Evolutionary conservation across 495 filamentous ascomycete genomes (phyloP).

Genomic region (Hyaloscypha bicolor): DNA sequence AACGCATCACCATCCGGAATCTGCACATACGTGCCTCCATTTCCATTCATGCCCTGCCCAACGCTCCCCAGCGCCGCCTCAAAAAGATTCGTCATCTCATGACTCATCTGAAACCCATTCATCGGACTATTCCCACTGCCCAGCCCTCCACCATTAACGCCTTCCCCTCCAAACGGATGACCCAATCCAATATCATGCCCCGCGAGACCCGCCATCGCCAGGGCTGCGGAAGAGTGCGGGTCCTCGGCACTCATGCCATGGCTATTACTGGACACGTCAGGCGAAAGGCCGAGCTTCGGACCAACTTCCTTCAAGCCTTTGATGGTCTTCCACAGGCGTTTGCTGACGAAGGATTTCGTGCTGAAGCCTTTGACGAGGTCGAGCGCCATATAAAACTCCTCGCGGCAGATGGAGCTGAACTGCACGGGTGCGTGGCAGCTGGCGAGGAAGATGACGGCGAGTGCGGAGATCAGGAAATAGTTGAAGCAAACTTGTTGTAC

Average conservation of each 20-base stretch:
- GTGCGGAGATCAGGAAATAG: slow-evolving; percentile 80
- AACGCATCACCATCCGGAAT: slow-evolving; percentile 43
- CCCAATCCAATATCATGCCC: slow-evolving; percentile 67
- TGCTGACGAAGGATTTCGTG: slow-evolving; percentile 75
- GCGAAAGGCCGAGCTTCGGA: slow-evolving; percentile 72
- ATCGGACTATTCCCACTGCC: slow-evolving; percentile 60
- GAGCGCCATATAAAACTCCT: slow-evolving; percentile 85
- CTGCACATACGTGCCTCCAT: slow-evolving; percentile 38
- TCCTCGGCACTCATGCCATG: slow-evolving; percentile 40
- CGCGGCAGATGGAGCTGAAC: slow-evolving; percentile 72
- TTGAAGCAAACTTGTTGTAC: slow-evolving; percentile 83
- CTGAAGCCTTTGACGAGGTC: slow-evolving; percentile 81
- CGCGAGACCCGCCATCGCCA: slow-evolving; percentile 74
- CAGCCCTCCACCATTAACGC: neutral
- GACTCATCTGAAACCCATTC: slow-evolving; percentile 63
- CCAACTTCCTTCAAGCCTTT: slow-evolving; percentile 78
- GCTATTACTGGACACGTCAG: slow-evolving; percentile 29
- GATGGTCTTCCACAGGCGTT: slow-evolving; percentile 82
- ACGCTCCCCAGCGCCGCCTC: slow-evolving; percentile 67
- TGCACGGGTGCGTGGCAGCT: slow-evolving; percentile 78
- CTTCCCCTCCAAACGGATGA: slow-evolving; percentile 40
- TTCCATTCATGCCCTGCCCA: slow-evolving; percentile 35
- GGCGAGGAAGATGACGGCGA: slow-evolving; percentile 82
- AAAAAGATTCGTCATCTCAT: slow-evolving; percentile 68
- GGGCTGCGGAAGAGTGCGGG: slow-evolving; percentile 66